Conservation (phyloP, 2,329 filamentous ascomycete species). For the Zelopaecilomyces penicillatus region DNA sequence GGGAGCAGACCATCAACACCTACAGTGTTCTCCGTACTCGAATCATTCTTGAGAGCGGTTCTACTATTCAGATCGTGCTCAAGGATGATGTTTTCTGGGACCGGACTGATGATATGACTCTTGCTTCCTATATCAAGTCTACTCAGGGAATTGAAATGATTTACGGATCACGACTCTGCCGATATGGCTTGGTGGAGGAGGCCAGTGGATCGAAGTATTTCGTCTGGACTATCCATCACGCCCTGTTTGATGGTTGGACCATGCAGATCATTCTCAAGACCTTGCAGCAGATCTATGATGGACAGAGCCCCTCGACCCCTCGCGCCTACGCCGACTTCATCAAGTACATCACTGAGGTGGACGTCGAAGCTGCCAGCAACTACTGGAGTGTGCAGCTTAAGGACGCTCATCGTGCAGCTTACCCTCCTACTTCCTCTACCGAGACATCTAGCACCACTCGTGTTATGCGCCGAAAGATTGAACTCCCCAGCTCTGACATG, state of each 20-base stretch:
- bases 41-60: too few species aligned
- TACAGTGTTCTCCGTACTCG: too few species aligned
- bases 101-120: too few species aligned
- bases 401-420: slow-evolving; percentile 1
- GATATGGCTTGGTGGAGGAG: slow-evolving; percentile 3
- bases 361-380: neutral
- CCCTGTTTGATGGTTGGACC: slow-evolving; percentile 4
- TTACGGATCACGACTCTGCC: slow-evolving; percentile 8
- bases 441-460: neutral
- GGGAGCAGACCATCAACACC: too few species aligned
- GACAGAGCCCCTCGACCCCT: neutral
- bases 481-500: too few species aligned
- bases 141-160: too few species aligned
- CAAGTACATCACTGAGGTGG: neutral
- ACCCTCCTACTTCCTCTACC: slow-evolving; percentile 1
- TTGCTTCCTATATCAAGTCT: too few species aligned
- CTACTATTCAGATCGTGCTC: too few species aligned
- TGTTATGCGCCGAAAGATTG: neutral
- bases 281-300: slow-evolving; percentile 6
- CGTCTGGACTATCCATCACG: slow-evolving; percentile 1
- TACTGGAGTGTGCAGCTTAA: slow-evolving; percentile 4
- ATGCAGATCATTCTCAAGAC: slow-evolving; percentile 1
- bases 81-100: too few species aligned
- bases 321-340: neutral
- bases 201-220: neutral